Evolutionary conservation across 169 alveolate species (phyloP).

Genomic region (Besnoitia besnoiti): DNA sequence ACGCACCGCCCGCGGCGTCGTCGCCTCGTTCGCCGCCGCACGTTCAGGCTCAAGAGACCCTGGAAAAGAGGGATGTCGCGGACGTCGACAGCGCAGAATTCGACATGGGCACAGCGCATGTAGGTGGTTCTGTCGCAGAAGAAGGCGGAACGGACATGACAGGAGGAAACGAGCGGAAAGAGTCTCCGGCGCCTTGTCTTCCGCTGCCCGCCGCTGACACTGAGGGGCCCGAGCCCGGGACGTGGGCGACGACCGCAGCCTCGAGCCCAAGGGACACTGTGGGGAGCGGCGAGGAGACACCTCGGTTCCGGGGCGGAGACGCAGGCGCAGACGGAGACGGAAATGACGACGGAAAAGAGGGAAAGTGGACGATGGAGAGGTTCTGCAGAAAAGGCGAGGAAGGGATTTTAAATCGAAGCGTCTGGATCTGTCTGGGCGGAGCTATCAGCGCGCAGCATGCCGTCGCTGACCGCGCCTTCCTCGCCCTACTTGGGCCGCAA

Average conservation of each 20-base stretch:
- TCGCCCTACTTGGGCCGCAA: neutral
- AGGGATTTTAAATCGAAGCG: conserved; percentile 10
- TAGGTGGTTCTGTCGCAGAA: too few relatives aligned
- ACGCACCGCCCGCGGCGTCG: too few relatives aligned
- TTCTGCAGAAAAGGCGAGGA: neutral
- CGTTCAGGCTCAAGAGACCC: too few relatives aligned
- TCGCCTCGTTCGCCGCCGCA: too few relatives aligned
- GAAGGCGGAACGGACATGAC: too few relatives aligned
- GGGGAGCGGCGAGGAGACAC: neutral
- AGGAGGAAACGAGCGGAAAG: too few relatives aligned
- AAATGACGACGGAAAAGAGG: neutral
- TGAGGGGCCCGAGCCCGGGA: too few relatives aligned
- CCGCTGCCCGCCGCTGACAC: too few relatives aligned
- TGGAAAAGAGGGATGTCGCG: too few relatives aligned
- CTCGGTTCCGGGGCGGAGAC: neutral
- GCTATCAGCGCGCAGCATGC: conserved; percentile 30
- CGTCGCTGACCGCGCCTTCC: neutral
- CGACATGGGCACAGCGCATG: too few relatives aligned
- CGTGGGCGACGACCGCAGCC: neutral
- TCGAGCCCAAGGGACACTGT: neutral
- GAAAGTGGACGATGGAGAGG: neutral
- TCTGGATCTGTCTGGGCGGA: neutral
- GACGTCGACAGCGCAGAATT: too few relatives aligned
- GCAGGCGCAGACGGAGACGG: neutral
- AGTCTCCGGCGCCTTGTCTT: too few relatives aligned